Percentiles rank a stretch among this genome's conserved stretches.
Evolutionary conservation across 176 grass and related monocot genomes (phyloP).

Genomic region (Leersia perrieri): DNA sequence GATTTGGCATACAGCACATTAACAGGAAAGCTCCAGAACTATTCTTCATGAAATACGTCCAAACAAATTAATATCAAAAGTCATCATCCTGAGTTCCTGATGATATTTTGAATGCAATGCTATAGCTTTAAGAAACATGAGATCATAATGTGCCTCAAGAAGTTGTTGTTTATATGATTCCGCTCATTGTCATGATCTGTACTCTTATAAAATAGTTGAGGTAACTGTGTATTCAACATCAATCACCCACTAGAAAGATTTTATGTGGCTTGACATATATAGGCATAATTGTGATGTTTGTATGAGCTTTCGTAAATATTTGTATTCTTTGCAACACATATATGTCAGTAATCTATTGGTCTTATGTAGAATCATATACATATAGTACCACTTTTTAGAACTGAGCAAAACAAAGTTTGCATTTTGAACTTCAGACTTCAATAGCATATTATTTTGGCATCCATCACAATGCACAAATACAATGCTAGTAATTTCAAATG

Average conservation of each 20-base stretch:
- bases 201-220: neutral
- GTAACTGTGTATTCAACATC: neutral
- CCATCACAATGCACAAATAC: neutral
- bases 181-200: neutral
- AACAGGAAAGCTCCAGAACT: neutral
- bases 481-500: conserved; percentile 1
- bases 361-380: neutral
- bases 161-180: neutral
- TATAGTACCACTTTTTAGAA: neutral
- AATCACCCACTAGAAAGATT: neutral
- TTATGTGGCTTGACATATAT: neutral
- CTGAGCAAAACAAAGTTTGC: neutral
- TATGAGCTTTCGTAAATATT: neutral
- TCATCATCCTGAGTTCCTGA: neutral
- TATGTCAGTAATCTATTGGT: neutral
- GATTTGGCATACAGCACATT: neutral
- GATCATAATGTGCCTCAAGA: conserved; percentile 7
- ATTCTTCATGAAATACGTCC: neutral
- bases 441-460: neutral
- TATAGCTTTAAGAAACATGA: neutral
- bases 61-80: conserved; percentile 16
- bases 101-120: neutral
- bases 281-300: neutral
- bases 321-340: neutral
- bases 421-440: neutral